Conservation (phyloP, 805 yeast species). For the Teunomyces panamensis region DNA sequence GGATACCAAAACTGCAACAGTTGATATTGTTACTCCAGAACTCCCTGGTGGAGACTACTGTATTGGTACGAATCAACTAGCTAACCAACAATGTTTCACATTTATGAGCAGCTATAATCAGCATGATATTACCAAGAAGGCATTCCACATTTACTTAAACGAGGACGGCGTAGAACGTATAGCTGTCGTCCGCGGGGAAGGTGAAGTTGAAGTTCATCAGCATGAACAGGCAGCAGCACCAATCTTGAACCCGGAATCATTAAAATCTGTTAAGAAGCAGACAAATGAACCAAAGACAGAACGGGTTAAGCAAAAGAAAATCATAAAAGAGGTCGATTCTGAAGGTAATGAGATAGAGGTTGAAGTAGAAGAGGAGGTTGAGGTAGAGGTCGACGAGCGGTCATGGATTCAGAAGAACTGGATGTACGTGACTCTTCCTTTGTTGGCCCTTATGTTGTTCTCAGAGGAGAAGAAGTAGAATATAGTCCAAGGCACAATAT, state of each 20-base stretch:
- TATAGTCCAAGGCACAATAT: not conserved
- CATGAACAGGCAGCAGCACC: slow-evolving; percentile 23
- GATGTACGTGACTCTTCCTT: slow-evolving; percentile 56
- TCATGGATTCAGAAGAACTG: slow-evolving; percentile 61
- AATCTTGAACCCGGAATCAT: slow-evolving; percentile 23
- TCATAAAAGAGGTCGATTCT: slow-evolving; percentile 17
- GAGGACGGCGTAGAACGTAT: slow-evolving; percentile 1
- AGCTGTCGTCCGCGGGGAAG: slow-evolving; percentile 4
- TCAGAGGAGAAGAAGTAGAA: slow-evolving; percentile 11
- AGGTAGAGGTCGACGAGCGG: slow-evolving; percentile 22
- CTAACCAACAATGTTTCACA: slow-evolving; percentile 30
- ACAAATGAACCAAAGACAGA: slow-evolving; percentile 10
- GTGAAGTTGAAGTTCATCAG: slow-evolving; percentile 6
- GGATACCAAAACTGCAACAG: not conserved
- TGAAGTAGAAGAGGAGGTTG: slow-evolving; percentile 19
- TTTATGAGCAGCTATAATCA: slow-evolving; percentile 7
- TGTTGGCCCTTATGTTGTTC: slow-evolving; percentile 34
- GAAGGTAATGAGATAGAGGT: slow-evolving; percentile 21
- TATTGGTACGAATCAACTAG: slow-evolving; percentile 31
- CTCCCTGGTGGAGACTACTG: slow-evolving; percentile 14
- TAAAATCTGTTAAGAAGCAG: slow-evolving; percentile 5
- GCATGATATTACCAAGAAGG: not conserved
- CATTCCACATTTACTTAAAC: slow-evolving; percentile 5
- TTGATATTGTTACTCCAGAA: not conserved
- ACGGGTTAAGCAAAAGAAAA: slow-evolving; percentile 15